A percentile compares a stretch with the other conserved stretches of the same genome.
These are phyloP conservation scores for Chlorella variabilis DNA, from an alignment of 163 green algal species.

Conservation along the genomic window DNA sequence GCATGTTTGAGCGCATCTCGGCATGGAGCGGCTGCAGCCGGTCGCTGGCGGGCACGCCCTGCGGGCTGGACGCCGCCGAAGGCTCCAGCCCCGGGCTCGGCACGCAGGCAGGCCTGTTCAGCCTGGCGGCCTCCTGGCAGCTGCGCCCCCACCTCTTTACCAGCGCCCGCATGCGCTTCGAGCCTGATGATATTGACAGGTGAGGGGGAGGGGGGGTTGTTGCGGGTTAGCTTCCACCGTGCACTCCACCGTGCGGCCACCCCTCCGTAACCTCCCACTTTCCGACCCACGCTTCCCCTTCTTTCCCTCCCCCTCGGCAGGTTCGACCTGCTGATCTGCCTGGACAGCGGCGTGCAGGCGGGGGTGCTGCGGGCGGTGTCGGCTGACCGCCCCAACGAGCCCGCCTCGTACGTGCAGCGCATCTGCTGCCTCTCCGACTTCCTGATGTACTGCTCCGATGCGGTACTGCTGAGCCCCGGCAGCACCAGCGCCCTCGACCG, in stretches of 20 bases:
- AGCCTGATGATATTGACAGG: conserved; percentile 35
- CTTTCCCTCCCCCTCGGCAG: too few relatives aligned
- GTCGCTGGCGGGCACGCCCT: background rate
- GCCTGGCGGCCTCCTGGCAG: conserved; percentile 6
- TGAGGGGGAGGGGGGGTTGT: background rate
- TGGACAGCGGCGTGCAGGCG: conserved; percentile 1
- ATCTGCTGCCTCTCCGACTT: conserved; percentile 28
- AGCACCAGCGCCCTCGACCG: conserved; percentile 5
- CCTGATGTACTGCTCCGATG: conserved; percentile 28
- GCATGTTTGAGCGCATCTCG: conserved; percentile 19
- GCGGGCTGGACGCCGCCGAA: background rate
- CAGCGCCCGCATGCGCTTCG: background rate
- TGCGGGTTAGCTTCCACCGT: background rate
- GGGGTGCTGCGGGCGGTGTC: conserved; percentile 15
- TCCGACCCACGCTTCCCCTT: too few relatives aligned
- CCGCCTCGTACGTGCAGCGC: background rate
- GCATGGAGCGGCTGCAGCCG: background rate
- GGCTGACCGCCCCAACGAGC: background rate
- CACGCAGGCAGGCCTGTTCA: conserved; percentile 20
- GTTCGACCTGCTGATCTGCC: conserved; percentile 30
- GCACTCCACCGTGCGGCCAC: too few relatives aligned
- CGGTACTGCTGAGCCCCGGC: background rate
- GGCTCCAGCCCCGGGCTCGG: conserved; percentile 1
- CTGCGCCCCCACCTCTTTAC: conserved; percentile 38
- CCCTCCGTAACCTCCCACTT: too few relatives aligned